Percentiles rank a stretch among this genome's conserved stretches.
Evolutionary conservation across 768 basidiomycete species (phyloP).

Genomic region (Collybia sordida): DNA sequence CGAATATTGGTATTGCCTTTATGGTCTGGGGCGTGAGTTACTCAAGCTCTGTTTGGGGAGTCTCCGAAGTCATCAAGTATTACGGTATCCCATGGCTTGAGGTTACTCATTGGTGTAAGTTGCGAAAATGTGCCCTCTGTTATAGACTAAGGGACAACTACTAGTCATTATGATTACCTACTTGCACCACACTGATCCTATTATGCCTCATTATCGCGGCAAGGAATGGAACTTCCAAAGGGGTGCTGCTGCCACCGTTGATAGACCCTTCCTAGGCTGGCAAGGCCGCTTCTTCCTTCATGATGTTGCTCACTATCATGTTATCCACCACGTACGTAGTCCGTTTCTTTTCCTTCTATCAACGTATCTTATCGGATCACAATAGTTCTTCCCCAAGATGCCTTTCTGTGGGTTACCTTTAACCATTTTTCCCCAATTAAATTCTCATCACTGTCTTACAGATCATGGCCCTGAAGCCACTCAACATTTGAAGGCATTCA

Average conservation of each 20-base stretch:
- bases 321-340: constrained; percentile 53
- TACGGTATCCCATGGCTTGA: constrained; percentile 56
- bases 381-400: constrained; percentile 20
- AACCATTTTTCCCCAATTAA: neutral
- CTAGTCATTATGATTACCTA: constrained; percentile 58
- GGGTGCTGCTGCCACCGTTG: constrained; percentile 61
- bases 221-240: constrained; percentile 60
- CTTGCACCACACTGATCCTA: constrained; percentile 62
- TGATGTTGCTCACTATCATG: constrained; percentile 63
- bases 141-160: neutral
- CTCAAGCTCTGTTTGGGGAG: constrained; percentile 36
- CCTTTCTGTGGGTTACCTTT: constrained; percentile 16
- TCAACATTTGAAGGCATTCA: constrained; percentile 44
- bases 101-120: constrained; percentile 56
- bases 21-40: constrained; percentile 42
- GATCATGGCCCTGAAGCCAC: constrained; percentile 57
- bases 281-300: constrained; percentile 69
- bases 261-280: constrained; percentile 59
- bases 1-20: constrained; percentile 53
- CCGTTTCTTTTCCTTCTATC: neutral
- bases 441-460: constrained; percentile 13
- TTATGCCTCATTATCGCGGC: constrained; percentile 57
- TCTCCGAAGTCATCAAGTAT: constrained; percentile 42
- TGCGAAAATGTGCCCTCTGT: neutral
- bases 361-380: neutral